Evolutionary conservation across 495 filamentous ascomycete genomes (phyloP), one percentile per base, ranked within the genome.

Genomic region (Tuber magnatum): DNA sequence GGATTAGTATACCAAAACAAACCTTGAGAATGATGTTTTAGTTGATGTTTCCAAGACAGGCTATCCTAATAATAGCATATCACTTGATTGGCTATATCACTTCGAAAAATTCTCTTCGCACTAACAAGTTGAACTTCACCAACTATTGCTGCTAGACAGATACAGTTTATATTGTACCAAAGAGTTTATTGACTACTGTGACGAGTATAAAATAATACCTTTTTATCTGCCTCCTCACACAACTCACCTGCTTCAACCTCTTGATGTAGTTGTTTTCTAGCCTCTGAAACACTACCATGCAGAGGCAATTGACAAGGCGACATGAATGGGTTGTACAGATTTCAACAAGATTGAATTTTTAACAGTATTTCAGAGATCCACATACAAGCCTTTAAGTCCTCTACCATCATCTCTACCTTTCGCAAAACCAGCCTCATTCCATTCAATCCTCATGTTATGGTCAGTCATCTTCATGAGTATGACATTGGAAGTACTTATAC

Each of bases 151-250:
- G 2, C 39, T 48, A 20, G 74, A 32, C 56, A 42, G 39, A 69
- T 44, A 74, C 43, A 28, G 40, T 3, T 69, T 74, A 71, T 43
- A 48, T 69, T 75, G 68, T 40, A 76, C 73, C 32, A 40, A 40
- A 51, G 73, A 77, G 35, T 69, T 43, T 76, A 43, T 68, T 71
- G 51, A 51, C 35, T 69, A 43, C 39, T 70, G 74, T 14, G 72
- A 73, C 32, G 28, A 61, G 12, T 4, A 73, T 8, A 73, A 73
- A 7, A 73, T 73, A 32, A 20, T 73, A 3, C 71, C 71, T 1
- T 73, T 73, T 65, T 61, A 18, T 7, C 71, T 73, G 2, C 71
- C 71, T 18, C 41, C 71, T 43, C 71, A 73, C 14, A 32, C 71
- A 18, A 68, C 42, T 9, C 71, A 73, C 32, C 32, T 68, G 7